A percentile compares a stretch with the other conserved stretches of the same genome.
Conservation (phyloP, 257 asterid genomes). For the Cinchona pubescens region DNA sequence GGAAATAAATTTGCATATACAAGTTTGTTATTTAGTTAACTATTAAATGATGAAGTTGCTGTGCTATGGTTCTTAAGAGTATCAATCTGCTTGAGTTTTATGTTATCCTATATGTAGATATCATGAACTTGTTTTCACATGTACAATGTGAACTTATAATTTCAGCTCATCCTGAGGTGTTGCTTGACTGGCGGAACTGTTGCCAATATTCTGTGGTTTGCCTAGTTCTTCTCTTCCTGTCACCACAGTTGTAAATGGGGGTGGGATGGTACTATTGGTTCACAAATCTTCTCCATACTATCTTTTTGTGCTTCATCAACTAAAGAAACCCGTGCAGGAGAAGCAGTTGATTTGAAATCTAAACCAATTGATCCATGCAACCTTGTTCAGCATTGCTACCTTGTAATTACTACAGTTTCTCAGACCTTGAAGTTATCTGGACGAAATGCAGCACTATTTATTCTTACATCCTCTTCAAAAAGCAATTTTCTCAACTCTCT, state of each 20-base stretch:
- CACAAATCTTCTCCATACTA: constrained; percentile 79
- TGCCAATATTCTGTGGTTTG: constrained; percentile 70
- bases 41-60: neutral
- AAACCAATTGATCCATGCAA: constrained; percentile 53
- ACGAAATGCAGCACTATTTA: constrained; percentile 76
- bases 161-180: constrained; percentile 46
- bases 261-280: constrained; percentile 90
- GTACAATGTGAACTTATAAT: constrained; percentile 6
- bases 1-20: neutral
- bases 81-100: neutral
- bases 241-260: constrained; percentile 85
- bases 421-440: constrained; percentile 77
- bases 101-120: neutral
- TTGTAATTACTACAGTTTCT: constrained; percentile 70
- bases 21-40: no score
- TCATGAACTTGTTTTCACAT: constrained; percentile 6
- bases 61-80: neutral
- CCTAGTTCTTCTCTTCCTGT: constrained; percentile 90
- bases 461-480: constrained; percentile 91
- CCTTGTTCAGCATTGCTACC: constrained; percentile 75
- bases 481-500: constrained; percentile 74
- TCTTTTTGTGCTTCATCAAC: constrained; percentile 63
- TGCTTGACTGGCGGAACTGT: constrained; percentile 64
- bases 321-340: constrained; percentile 62
- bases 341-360: constrained; percentile 47